Conservation (phyloP, 1,139 yeast genomes). For the Scheffersomyces illinoinensis region DNA sequence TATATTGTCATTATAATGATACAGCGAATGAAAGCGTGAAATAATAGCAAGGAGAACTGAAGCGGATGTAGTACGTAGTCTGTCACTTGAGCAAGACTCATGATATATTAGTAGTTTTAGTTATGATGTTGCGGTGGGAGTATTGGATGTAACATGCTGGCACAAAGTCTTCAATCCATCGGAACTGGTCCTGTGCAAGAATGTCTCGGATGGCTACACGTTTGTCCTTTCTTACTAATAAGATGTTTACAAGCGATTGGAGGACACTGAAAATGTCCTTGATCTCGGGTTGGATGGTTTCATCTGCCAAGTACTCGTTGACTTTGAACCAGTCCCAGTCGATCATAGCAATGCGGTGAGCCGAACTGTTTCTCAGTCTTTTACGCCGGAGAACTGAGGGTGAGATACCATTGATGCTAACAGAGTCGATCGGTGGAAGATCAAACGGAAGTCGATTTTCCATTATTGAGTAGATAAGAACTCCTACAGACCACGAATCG, state of each 20-base stretch:
- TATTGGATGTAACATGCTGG: conserved; percentile 10
- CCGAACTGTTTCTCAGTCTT: conserved; percentile 59
- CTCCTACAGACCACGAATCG: conserved; percentile 95
- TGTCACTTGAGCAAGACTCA: background rate
- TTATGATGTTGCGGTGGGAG: background rate
- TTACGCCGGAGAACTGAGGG: conserved; percentile 52
- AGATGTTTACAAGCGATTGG: conserved; percentile 30
- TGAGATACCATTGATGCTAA: conserved; percentile 32
- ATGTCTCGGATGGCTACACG: conserved; percentile 16
- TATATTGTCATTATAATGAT: background rate
- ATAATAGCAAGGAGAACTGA: background rate
- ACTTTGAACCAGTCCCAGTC: conserved; percentile 81
- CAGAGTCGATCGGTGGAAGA: conserved; percentile 45
- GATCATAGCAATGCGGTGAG: conserved; percentile 88
- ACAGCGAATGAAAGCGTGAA: background rate
- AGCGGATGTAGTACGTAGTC: background rate
- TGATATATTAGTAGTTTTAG: background rate
- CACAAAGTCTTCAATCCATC: conserved; percentile 21
- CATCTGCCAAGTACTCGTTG: conserved; percentile 18
- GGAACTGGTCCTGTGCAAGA: conserved; percentile 12
- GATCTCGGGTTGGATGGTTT: conserved; percentile 15
- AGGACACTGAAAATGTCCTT: conserved; percentile 26
- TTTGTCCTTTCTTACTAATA: conserved; percentile 43
- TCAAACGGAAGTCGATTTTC: conserved; percentile 92
- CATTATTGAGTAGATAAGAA: conserved; percentile 75